A percentile compares a stretch with the other conserved stretches of the same genome.
Evolutionary conservation across 2,329 filamentous ascomycete genomes (phyloP).

Genomic region (Raffaelea ambrosiae): DNA sequence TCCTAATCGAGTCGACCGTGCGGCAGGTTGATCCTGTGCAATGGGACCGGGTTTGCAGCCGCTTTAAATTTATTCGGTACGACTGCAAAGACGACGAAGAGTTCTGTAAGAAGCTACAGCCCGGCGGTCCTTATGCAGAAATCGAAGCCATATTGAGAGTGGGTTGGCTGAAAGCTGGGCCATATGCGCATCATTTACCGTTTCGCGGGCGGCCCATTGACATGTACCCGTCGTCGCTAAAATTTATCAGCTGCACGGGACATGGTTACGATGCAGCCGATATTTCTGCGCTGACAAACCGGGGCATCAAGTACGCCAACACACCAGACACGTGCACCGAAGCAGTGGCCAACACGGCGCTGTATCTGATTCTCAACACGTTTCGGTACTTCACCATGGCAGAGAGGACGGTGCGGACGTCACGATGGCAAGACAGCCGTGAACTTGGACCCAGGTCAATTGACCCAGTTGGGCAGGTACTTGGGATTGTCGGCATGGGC

Average conservation of each 20-base stretch:
- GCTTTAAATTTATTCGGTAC: constrained; percentile 13
- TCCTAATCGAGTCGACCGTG: constrained; percentile 1
- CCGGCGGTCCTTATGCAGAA: constrained; percentile 18
- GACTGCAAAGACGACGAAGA: constrained; percentile 15
- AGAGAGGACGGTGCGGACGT: constrained; percentile 13
- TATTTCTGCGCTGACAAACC: constrained; percentile 11
- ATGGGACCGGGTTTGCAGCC: neutral
- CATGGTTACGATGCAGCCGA: constrained; percentile 19
- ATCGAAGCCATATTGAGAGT: constrained; percentile 21
- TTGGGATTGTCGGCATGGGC: constrained; percentile 24
- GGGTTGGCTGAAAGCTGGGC: constrained; percentile 23
- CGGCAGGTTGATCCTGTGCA: constrained; percentile 1
- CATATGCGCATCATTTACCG: constrained; percentile 17
- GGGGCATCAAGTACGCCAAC: constrained; percentile 18
- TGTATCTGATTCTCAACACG: constrained; percentile 15
- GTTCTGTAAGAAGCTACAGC: constrained; percentile 17
- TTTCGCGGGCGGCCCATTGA: constrained; percentile 16
- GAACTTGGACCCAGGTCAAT: constrained; percentile 12
- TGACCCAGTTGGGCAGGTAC: constrained; percentile 17
- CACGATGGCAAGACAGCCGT: constrained; percentile 14
- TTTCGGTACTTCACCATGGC: constrained; percentile 17
- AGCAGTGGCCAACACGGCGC: constrained; percentile 18
- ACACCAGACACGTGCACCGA: constrained; percentile 18
- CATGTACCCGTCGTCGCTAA: constrained; percentile 14
- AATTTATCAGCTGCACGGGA: constrained; percentile 15